Conservation (phyloP, 2,329 filamentous ascomycete genomes). For the Pseudonectria buxi region DNA sequence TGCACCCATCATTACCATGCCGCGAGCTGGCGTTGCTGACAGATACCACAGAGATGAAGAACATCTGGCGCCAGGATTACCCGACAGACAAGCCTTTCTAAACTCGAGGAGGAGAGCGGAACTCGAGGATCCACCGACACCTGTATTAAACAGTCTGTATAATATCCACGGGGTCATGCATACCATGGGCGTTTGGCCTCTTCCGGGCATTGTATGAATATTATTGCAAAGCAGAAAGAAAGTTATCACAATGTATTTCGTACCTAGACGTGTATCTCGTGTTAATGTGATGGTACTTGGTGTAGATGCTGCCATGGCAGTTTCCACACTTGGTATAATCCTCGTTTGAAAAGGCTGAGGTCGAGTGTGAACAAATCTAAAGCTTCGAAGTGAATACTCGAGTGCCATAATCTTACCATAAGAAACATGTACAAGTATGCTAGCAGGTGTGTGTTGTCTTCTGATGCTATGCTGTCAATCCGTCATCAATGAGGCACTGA, state of each 20-base stretch:
- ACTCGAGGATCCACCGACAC: conserved; percentile 15
- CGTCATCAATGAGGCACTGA: no score
- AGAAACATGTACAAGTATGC: no score
- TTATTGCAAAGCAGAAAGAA: conserved; percentile 9
- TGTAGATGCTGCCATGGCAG: no score
- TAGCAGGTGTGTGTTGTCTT: no score
- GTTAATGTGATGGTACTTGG: no score
- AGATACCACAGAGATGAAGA: conserved; percentile 35
- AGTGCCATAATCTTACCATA: no score
- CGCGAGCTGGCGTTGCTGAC: conserved; percentile 5
- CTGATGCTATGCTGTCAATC: no score
- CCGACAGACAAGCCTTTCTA: conserved; percentile 28
- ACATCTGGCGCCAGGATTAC: conserved; percentile 36
- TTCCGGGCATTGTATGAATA: conserved; percentile 25
- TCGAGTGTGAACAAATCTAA: background rate
- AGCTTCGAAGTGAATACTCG: background rate
- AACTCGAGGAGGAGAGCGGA: conserved; percentile 9
- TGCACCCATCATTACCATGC: background rate
- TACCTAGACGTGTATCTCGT: no score
- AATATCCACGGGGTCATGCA: conserved; percentile 25
- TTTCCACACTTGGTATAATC: no score
- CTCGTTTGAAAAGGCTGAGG: no score
- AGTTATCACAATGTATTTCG: background rate
- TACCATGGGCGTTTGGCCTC: conserved; percentile 29
- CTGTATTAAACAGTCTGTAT: conserved; percentile 26